Evolutionary conservation across 371 early-diverging fungal species (phyloP).

Genomic region (Encephalitozoon cuniculi): DNA sequence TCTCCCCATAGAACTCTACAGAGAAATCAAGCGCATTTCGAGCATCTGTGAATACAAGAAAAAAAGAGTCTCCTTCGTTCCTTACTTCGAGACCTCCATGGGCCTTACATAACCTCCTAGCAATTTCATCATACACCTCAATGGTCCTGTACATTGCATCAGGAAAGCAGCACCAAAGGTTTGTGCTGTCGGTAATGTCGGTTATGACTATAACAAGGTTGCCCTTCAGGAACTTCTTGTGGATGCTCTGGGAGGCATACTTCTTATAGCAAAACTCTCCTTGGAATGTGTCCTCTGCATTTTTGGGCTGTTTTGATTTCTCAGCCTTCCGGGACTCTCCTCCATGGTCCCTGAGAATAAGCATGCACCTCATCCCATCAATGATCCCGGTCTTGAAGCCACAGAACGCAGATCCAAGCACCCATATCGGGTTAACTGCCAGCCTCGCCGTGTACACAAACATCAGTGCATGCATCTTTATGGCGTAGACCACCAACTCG

Average conservation of each 20-base stretch:
- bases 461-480: neutral
- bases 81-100: constrained; percentile 6
- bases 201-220: constrained; percentile 11
- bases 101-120: neutral
- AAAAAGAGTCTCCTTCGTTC: constrained; percentile 41
- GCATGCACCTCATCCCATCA: neutral
- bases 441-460: neutral
- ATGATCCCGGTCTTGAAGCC: neutral
- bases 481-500: neutral
- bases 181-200: constrained; percentile 23
- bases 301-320: neutral
- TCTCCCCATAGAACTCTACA: neutral
- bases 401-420: neutral
- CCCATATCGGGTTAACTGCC: neutral
- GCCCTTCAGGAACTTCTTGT: neutral
- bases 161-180: constrained; percentile 5
- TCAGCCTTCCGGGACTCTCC: neutral
- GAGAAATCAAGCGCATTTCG: neutral
- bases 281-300: too few relatives aligned
- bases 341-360: neutral
- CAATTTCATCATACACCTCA: constrained; percentile 18
- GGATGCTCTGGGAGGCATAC: neutral
- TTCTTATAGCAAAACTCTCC: neutral
- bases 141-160: constrained; percentile 23
- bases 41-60: neutral